Percentiles rank a stretch among this genome's conserved stretches.
These are phyloP conservation scores for Didymella lethalis DNA, from an alignment of 2,329 filamentous ascomycete species.

Conservation along the genomic window DNA sequence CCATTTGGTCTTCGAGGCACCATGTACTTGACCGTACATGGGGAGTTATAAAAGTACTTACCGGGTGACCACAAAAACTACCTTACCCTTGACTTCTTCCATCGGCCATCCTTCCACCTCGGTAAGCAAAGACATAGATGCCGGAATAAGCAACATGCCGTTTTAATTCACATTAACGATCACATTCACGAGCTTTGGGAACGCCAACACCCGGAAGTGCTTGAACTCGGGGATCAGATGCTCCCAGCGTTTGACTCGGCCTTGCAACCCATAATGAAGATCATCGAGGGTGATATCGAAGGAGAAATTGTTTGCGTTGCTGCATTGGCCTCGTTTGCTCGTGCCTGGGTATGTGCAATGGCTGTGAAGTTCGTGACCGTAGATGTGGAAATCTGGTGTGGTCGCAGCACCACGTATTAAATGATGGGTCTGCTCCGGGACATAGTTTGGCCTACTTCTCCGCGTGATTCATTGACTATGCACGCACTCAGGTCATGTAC, in stretches of 20 bases:
- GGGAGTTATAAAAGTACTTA: background rate
- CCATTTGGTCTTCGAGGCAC: background rate
- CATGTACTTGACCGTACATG: background rate
- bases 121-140: background rate
- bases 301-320: background rate
- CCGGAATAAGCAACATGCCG: background rate
- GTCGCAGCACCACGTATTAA: too few relatives aligned
- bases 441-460: background rate
- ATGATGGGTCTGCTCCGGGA: too few relatives aligned
- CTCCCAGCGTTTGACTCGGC: slow-evolving; percentile 3
- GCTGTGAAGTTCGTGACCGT: background rate
- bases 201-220: background rate
- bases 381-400: background rate
- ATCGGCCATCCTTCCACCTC: background rate
- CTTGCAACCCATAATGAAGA: background rate
- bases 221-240: background rate
- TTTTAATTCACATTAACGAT: background rate
- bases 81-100: background rate
- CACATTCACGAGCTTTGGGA: background rate
- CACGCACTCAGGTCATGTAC: too few relatives aligned
- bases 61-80: background rate
- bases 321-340: background rate
- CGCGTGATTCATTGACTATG: background rate
- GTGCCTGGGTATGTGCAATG: background rate
- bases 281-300: background rate